Evolutionary conservation across 2,329 filamentous ascomycete genomes (phyloP).

Genomic region (Trichocomaceae sp.): DNA sequence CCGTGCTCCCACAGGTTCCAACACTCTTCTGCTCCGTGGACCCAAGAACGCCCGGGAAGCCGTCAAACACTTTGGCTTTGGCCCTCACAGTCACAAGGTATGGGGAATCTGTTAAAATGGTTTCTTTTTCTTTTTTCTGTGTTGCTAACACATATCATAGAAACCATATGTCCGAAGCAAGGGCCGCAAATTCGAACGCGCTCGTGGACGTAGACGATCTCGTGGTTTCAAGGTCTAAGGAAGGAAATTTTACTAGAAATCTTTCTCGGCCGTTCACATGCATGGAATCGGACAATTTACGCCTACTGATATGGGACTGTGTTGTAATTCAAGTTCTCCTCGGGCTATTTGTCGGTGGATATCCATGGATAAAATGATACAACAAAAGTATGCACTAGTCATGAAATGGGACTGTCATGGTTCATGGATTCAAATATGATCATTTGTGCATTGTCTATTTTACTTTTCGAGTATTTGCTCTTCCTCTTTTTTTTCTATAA

Average conservation of each 20-base stretch:
- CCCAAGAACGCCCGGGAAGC: conserved; percentile 98
- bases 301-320: conserved; percentile 2
- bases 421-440: conserved; percentile 7
- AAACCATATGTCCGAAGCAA: conserved; percentile 97
- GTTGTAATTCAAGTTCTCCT: conserved; percentile 6
- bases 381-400: conserved; percentile 7
- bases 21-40: conserved; percentile 93
- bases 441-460: conserved; percentile 11
- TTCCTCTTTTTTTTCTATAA: conserved; percentile 3
- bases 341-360: conserved; percentile 5
- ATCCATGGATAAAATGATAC: conserved; percentile 1
- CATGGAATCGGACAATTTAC: conserved; percentile 2
- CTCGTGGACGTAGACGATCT: conserved; percentile 96
- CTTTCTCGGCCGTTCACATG: conserved; percentile 8
- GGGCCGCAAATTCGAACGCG: conserved; percentile 99
- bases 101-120: conserved; percentile 23
- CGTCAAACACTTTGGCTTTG: conserved; percentile 98
- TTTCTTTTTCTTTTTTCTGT: not conserved
- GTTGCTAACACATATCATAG: conserved; percentile 41
- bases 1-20: conserved; percentile 88
- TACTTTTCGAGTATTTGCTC: conserved; percentile 4
- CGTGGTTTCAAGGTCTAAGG: conserved; percentile 99
- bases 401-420: conserved; percentile 4
- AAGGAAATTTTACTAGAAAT: conserved; percentile 15
- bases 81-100: conserved; percentile 96